Percentiles rank a stretch among this genome's conserved stretches.
Evolutionary conservation across 2,329 filamentous ascomycete genomes (phyloP).

Genomic region (Nemania bipapillata): DNA sequence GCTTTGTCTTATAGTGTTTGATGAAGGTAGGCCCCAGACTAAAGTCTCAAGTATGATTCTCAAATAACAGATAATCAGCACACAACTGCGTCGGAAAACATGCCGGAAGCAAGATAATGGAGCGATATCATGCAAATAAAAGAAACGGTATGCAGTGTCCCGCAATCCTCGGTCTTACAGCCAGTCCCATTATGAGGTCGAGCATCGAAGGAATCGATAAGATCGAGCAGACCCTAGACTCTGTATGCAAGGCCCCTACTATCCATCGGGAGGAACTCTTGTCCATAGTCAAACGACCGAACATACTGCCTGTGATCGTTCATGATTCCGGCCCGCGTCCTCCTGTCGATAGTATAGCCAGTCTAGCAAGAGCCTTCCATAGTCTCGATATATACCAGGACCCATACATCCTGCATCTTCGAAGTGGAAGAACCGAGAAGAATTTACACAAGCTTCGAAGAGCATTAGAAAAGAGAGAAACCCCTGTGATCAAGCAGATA

Average conservation of each 20-base stretch:
- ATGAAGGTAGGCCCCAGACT: constrained; percentile 71
- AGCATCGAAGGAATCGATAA: constrained; percentile 64
- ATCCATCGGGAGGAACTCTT: constrained; percentile 75
- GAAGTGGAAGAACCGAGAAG: constrained; percentile 55
- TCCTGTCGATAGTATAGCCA: constrained; percentile 55
- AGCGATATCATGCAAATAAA: constrained; percentile 71
- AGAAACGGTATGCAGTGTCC: constrained; percentile 61
- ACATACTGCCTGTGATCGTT: constrained; percentile 54
- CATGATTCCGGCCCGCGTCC: constrained; percentile 11
- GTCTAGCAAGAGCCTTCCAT: constrained; percentile 56
- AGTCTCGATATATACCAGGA: constrained; percentile 69
- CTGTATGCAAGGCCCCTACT: constrained; percentile 75
- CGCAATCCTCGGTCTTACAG: constrained; percentile 79
- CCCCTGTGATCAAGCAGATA: constrained; percentile 66
- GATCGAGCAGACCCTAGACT: constrained; percentile 76
- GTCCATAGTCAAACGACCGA: constrained; percentile 73
- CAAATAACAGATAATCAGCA: constrained; percentile 59
- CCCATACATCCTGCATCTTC: constrained; percentile 66
- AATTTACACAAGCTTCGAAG: constrained; percentile 55
- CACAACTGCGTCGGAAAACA: constrained; percentile 77
- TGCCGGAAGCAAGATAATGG: constrained; percentile 75
- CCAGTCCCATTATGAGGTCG: constrained; percentile 76
- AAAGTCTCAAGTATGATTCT: constrained; percentile 11
- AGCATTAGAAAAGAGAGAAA: constrained; percentile 59
- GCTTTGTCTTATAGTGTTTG: constrained; percentile 78